Evolutionary conservation across 768 basidiomycete species (phyloP).

Genomic region (Rhizopogon roseolus): DNA sequence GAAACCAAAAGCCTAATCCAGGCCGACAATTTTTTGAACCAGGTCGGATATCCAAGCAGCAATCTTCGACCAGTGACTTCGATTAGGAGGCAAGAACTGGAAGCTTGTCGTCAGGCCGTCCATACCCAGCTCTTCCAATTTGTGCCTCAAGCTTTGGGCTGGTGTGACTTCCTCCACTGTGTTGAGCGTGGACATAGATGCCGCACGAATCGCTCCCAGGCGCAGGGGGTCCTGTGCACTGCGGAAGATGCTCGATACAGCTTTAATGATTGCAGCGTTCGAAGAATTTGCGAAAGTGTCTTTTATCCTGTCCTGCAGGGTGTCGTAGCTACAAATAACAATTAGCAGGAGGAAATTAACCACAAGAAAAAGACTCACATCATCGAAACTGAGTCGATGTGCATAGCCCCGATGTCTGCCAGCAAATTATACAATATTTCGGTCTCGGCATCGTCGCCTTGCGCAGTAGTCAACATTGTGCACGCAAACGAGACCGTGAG

Average conservation of each 20-base stretch:
- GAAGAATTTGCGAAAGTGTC: constrained; percentile 68
- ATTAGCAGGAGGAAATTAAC: constrained; percentile 3
- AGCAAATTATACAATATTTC: constrained; percentile 76
- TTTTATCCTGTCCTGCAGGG: constrained; percentile 68
- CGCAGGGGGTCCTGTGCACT: constrained; percentile 54
- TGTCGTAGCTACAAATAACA: constrained; percentile 54
- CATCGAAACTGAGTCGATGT: constrained; percentile 69
- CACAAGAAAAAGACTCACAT: constrained; percentile 46
- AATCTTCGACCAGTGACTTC: constrained; percentile 55
- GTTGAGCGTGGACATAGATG: constrained; percentile 61
- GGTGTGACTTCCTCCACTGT: constrained; percentile 51
- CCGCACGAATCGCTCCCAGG: constrained; percentile 34
- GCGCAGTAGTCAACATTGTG: constrained; percentile 69
- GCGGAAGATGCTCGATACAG: constrained; percentile 73
- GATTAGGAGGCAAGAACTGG: constrained; percentile 58
- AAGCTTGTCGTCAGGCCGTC: constrained; percentile 69
- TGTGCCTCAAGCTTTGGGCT: constrained; percentile 41
- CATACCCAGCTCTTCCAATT: constrained; percentile 69
- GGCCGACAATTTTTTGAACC: constrained; percentile 45
- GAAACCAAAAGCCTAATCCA: constrained; percentile 14
- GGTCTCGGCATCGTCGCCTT: constrained; percentile 78
- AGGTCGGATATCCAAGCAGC: constrained; percentile 72
- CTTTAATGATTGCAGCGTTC: constrained; percentile 64
- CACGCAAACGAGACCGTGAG: constrained; percentile 71
- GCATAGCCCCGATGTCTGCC: constrained; percentile 59